Conservation (phyloP, 2,329 filamentous ascomycete species). For the Fusarium sp. region DNA sequence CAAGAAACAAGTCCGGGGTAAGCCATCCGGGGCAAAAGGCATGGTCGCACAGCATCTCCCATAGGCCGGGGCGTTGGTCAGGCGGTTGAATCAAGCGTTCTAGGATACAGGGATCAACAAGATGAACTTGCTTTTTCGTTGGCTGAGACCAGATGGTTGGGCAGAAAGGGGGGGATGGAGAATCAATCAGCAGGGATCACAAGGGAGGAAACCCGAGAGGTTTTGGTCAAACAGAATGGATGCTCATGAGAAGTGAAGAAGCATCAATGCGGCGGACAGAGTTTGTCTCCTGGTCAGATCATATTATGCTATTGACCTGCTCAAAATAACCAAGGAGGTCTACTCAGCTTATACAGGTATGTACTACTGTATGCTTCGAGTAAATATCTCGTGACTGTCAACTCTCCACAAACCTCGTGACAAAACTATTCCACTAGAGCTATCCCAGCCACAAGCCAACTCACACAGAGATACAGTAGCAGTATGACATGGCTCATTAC, state of each 20-base stretch:
- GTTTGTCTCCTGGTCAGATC: conserved; percentile 14
- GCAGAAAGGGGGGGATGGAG: conserved; percentile 23
- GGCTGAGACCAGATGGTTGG: conserved; percentile 28
- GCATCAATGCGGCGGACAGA: conserved; percentile 1
- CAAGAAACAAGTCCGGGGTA: conserved; percentile 32
- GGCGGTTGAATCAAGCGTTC: conserved; percentile 43
- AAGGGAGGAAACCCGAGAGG: conserved; percentile 29
- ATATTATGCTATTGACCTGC: conserved; percentile 6
- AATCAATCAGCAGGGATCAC: conserved; percentile 12
- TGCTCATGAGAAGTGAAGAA: neutral
- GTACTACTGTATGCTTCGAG: neutral
- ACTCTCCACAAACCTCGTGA: neutral
- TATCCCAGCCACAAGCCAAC: conserved; percentile 1
- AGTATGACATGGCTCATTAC: neutral
- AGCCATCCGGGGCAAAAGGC: conserved; percentile 30
- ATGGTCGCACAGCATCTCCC: conserved; percentile 19
- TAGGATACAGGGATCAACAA: conserved; percentile 31
- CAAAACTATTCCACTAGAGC: neutral
- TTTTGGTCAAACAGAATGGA: neutral
- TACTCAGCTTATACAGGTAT: neutral
- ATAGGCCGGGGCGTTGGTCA: conserved; percentile 38
- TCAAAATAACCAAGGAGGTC: neutral
- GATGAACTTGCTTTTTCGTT: conserved; percentile 18
- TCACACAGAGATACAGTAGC: neutral
- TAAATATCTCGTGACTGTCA: conserved; percentile 7